A percentile compares a stretch with the other conserved stretches of the same genome.
Conservation (phyloP, 2,329 filamentous ascomycete species). For the Exophiala xenobiotica region DNA sequence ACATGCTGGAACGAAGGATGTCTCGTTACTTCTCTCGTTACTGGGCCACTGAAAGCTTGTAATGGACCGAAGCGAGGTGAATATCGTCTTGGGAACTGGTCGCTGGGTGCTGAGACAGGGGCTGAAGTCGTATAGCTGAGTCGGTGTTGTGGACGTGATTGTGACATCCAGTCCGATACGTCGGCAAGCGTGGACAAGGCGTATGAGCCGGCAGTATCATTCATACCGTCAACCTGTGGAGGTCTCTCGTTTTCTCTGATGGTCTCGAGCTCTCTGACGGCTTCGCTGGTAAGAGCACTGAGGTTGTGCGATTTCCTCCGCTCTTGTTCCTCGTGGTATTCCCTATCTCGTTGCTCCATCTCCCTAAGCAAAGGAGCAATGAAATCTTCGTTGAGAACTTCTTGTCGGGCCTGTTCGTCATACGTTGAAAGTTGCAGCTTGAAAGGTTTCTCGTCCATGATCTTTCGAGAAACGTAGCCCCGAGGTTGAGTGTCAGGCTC, state of each 20-base stretch:
- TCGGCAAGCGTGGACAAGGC: conserved; percentile 30
- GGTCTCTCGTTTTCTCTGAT: conserved; percentile 19
- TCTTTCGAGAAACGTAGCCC: conserved; percentile 27
- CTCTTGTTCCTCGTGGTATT: conserved; percentile 17
- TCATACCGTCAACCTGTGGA: background rate
- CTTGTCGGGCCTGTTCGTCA: conserved; percentile 27
- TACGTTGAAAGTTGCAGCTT: conserved; percentile 22
- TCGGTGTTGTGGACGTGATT: conserved; percentile 12
- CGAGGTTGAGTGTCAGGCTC: conserved; percentile 26
- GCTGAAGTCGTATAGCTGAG: conserved; percentile 23
- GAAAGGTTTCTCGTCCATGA: conserved; percentile 31
- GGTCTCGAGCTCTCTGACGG: conserved; percentile 22
- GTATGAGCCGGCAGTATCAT: conserved; percentile 16
- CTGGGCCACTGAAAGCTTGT: background rate
- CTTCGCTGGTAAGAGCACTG: conserved; percentile 23
- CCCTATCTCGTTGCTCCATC: conserved; percentile 22
- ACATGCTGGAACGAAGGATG: background rate
- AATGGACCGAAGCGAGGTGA: conserved; percentile 15
- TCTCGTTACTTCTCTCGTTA: no score
- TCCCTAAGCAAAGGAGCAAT: conserved; percentile 26
- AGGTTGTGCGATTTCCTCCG: conserved; percentile 20
- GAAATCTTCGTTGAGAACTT: conserved; percentile 30
- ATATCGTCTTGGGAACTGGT: conserved; percentile 10
- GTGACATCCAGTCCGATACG: conserved; percentile 24
- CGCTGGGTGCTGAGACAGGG: conserved; percentile 16